Evolutionary conservation across 345 rosid genomes (phyloP).

Genomic region (Camelina hispida): DNA sequence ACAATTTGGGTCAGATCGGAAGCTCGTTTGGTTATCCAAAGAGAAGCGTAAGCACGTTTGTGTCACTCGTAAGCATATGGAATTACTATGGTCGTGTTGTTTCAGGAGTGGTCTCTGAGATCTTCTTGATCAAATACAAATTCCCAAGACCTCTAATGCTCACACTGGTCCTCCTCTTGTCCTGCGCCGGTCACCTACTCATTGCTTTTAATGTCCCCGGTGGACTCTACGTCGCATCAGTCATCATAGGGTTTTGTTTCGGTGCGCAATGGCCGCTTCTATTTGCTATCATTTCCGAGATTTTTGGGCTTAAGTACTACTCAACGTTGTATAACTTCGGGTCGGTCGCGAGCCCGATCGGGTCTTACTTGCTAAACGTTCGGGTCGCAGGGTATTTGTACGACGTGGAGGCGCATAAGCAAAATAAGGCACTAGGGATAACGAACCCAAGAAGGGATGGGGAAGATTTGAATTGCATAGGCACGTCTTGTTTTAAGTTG

Average conservation of each 20-base stretch:
- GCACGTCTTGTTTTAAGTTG: constrained; percentile 51
- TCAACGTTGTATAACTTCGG: constrained; percentile 57
- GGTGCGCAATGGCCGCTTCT: constrained; percentile 61
- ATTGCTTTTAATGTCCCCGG: constrained; percentile 56
- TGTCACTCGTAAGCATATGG: constrained; percentile 66
- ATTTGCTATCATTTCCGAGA: constrained; percentile 57
- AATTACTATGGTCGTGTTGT: constrained; percentile 59
- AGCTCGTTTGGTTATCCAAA: constrained; percentile 51
- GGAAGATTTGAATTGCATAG: constrained; percentile 48
- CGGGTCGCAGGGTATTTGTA: constrained; percentile 56
- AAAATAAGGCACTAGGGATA: constrained; percentile 42
- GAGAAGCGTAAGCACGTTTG: constrained; percentile 50
- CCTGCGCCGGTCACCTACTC: constrained; percentile 54
- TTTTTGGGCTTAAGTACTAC: constrained; percentile 63
- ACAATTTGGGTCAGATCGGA: constrained; percentile 58
- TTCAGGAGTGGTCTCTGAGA: constrained; percentile 55
- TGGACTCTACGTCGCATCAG: constrained; percentile 56
- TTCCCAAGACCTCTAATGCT: constrained; percentile 56
- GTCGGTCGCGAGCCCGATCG: constrained; percentile 53
- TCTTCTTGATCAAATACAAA: constrained; percentile 50
- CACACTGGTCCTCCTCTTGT: constrained; percentile 47
- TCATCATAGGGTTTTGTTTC: constrained; percentile 57
- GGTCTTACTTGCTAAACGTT: constrained; percentile 55
- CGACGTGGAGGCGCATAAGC: constrained; percentile 54
- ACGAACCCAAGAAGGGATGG: constrained; percentile 1